Base-by-base conservation (phyloP, 257 asterid genomes). In the Fraxinus pennsylvanica region DNA sequence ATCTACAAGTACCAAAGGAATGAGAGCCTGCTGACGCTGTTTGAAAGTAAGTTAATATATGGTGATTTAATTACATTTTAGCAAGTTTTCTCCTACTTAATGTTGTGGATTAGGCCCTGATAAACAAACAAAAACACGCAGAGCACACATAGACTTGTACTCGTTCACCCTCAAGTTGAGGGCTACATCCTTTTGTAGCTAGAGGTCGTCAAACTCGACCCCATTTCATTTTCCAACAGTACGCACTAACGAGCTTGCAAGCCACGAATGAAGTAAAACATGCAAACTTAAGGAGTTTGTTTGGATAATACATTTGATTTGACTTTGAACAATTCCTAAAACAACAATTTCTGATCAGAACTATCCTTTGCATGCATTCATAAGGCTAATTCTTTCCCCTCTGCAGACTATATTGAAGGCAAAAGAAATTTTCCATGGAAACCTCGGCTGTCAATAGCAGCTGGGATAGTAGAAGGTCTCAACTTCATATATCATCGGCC, bases 401-500 rank as follows among this genome's bases (percentile, higher is more conserved):
- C 30, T 74, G 83, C 81, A 84, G 89, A 81, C 43, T 77, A 84
- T 74, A 59, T 10, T 7, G 75, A 75, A 54, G 86, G 90, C 6
- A 86, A 78, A 57, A 80, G 78, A 70, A 47, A 45, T 15, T 88
- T 88, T 68, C 86, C 89, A 0, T 86, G 90, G 90, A 81, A 59
- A 19, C 87, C 68, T 38, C 80, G 90, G 25, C 73, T 88, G 21
- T 83, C 87, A 1, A 82, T 88, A 63, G 87, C 90, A 66, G 67
- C 70, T 0, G 92, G 89, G 25, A 88, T 84, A 33, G 89, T 85
- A 39, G 68, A 86, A 47, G 89, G 86, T 13, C 75, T 84, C 22
- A 68, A 80, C 38, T 88, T 74, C 86, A 66, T 88, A 73, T 73
- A 85, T 45, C 79, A 66, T 13, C 59, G 66, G 29, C 63, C 75